Conservation (phyloP, 495 filamentous ascomycete species). For the Penicillium malachiteum region DNA sequence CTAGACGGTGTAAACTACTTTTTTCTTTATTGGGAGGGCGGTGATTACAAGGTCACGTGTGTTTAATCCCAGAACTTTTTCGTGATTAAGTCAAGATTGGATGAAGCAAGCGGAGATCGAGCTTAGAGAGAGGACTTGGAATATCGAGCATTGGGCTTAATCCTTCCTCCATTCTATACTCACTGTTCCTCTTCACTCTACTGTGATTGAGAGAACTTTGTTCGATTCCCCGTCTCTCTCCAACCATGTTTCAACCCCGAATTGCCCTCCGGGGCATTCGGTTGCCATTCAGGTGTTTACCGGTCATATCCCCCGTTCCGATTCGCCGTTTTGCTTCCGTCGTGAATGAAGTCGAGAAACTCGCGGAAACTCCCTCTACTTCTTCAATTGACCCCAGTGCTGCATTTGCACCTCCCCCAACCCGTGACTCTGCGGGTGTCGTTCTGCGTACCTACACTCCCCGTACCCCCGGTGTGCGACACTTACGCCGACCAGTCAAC, state of each 20-base stretch:
- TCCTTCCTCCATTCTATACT: background rate
- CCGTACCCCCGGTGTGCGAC: conserved; percentile 88
- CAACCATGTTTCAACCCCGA: conserved; percentile 65
- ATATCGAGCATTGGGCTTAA: conserved; percentile 2
- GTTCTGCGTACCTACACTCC: conserved; percentile 84
- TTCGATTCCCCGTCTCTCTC: background rate
- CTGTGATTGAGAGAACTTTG: too few relatives aligned
- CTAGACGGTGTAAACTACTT: too few relatives aligned
- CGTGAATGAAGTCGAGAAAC: conserved; percentile 38
- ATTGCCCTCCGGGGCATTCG: conserved; percentile 52
- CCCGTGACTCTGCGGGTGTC: conserved; percentile 37
- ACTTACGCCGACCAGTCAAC: conserved; percentile 87
- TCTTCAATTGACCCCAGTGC: conserved; percentile 38
- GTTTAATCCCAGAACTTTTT: conserved; percentile 1
- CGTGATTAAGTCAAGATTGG: background rate
- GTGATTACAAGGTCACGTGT: background rate
- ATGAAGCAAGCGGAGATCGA: background rate
- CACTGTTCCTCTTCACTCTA: background rate
- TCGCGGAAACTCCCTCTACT: conserved; percentile 27
- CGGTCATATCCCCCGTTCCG: conserved; percentile 24
- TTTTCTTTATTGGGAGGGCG: background rate
- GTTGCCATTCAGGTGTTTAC: conserved; percentile 48
- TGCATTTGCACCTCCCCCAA: conserved; percentile 46
- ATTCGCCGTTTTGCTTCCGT: conserved; percentile 58
- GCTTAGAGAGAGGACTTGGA: background rate